Evolutionary conservation across 768 basidiomycete genomes (phyloP).

Genomic region (Tephrocybe sp.): DNA sequence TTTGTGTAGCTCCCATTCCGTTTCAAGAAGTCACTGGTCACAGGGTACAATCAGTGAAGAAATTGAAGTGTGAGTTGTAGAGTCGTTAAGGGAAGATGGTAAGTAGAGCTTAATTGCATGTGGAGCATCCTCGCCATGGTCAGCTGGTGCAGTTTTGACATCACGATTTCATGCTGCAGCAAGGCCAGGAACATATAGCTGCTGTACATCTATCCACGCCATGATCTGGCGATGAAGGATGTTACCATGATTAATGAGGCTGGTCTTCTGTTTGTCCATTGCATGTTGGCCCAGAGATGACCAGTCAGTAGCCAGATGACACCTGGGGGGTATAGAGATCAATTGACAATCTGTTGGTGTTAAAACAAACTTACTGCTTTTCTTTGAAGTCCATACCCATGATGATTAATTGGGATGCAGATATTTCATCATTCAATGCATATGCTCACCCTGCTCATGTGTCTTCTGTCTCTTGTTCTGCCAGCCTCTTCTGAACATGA

Average conservation of each 20-base stretch:
- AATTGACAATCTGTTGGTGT: background rate
- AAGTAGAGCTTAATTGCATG: slow-evolving; percentile 8
- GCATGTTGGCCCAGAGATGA: slow-evolving; percentile 3
- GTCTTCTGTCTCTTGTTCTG: slow-evolving; percentile 12
- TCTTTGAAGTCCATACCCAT: slow-evolving; percentile 18
- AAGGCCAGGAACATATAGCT: slow-evolving; percentile 16
- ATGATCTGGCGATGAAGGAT: slow-evolving; percentile 11
- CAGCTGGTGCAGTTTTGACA: background rate
- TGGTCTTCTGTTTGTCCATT: slow-evolving; percentile 6
- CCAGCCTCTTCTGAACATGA: slow-evolving; percentile 11
- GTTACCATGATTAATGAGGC: slow-evolving; percentile 2
- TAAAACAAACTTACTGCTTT: slow-evolving; percentile 15
- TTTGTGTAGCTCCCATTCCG: slow-evolving; percentile 11
- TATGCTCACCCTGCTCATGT: background rate
- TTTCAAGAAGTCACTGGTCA: background rate
- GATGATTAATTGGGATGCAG: slow-evolving; percentile 6
- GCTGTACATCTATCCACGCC: slow-evolving; percentile 16
- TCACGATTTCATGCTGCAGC: background rate
- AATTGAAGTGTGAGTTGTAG: too few species aligned
- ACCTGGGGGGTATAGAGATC: background rate
- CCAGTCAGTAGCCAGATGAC: background rate
- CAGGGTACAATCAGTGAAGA: background rate
- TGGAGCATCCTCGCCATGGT: background rate
- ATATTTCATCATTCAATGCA: slow-evolving; percentile 2
- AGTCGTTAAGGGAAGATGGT: slow-evolving; percentile 4